Evolutionary conservation across 805 yeast genomes (phyloP), one percentile per base, ranked within the genome.

Genomic region (Nakazawaea anatomiae): DNA sequence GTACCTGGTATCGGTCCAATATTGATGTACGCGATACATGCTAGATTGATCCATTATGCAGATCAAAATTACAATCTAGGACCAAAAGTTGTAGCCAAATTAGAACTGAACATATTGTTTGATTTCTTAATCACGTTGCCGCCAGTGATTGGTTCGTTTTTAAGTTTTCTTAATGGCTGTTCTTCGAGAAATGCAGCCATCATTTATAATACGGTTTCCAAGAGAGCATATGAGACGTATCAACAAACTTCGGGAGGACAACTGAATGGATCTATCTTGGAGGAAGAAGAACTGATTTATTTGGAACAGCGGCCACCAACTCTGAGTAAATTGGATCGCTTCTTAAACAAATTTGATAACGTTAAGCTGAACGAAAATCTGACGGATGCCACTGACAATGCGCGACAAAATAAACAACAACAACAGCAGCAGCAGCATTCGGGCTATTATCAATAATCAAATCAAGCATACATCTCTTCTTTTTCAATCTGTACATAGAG

Each of bases 171-270:
- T 64, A 80, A 89, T 61, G 87, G 83, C 2, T 87, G 96, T 62
- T 87, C 96, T 6, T 88, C 97, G 0, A 73, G 97, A 60, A 91
- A 92, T 64, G 96, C 96, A 0, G 91, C 92, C 0, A 60, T 89
- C 58, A 75, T 90, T 7, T 89, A 88, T 62, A 78, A 51, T 29
- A 34, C 49, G 10, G 48, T 50, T 6, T 18, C 48, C 4, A 50
- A 50, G 32, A 44, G 45, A n/a, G 47, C 46, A 8, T 48, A 42
- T 31, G 40, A 42, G 8, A 27, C 25, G 4, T 27, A 46, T 46
- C 39, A 31, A 28, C 39, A 46, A 14, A 18, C 10, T 38, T 38
- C 40, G 9, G 36, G 36, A 38, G 40, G 40, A 11, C n/a, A 38
- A 11, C n/a, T 10, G 40, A 18, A 38, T 38, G 40, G 8, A 11